Evolutionary conservation across 768 basidiomycete species (phyloP).

Genomic region (Lentinula sp.): DNA sequence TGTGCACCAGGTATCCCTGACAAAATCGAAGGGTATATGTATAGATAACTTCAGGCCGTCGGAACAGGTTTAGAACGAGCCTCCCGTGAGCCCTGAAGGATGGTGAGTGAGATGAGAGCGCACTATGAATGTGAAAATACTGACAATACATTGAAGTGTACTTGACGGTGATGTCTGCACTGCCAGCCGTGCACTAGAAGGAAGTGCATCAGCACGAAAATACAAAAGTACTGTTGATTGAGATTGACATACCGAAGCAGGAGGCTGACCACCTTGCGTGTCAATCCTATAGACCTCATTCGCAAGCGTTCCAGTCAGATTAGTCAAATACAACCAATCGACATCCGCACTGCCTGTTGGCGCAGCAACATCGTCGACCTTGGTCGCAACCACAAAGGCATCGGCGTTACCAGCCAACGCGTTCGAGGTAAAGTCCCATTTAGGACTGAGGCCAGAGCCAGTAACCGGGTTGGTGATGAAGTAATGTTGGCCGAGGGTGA

Average conservation of each 20-base stretch:
- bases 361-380: slow-evolving; percentile 31
- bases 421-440: slow-evolving; percentile 50
- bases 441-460: slow-evolving; percentile 36
- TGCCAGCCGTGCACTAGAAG: slow-evolving; percentile 32
- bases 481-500: slow-evolving; percentile 43
- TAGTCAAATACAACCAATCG: slow-evolving; percentile 47
- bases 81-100: slow-evolving; percentile 1
- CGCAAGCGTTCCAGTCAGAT: slow-evolving; percentile 38
- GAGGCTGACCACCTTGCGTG: slow-evolving; percentile 50
- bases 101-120: neutral
- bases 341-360: slow-evolving; percentile 38
- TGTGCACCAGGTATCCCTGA: no score
- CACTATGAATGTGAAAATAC: slow-evolving; percentile 11
- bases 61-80: neutral
- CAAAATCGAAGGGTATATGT: neutral
- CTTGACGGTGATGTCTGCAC: slow-evolving; percentile 37
- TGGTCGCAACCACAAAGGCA: slow-evolving; percentile 43
- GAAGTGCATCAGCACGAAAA: neutral
- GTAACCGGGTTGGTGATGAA: slow-evolving; percentile 43
- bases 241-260: slow-evolving; percentile 31
- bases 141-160: slow-evolving; percentile 49
- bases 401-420: slow-evolving; percentile 31
- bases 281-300: slow-evolving; percentile 44
- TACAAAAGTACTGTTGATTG: neutral
- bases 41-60: neutral